Base-by-base conservation (phyloP, 225 moss, liverwort and hornwort genomes). In the Pseudisothecium myosuroides region DNA sequence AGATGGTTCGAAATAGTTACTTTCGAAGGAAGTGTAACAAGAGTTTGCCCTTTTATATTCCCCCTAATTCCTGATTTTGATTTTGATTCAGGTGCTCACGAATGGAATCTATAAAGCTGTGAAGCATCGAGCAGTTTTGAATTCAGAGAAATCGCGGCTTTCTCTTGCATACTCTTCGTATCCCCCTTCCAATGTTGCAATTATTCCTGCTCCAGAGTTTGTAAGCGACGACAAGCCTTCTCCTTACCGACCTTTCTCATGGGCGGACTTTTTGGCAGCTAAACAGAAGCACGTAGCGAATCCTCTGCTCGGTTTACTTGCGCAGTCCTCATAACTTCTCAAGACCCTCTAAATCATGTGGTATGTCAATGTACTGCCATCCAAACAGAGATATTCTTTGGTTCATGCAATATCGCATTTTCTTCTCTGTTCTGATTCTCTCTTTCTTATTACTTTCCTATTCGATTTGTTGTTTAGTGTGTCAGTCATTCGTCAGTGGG, bases 231-330 rank as follows among this genome's bases (percentile, higher is more conserved):
- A 78, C 62, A 83, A 87, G 87, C 79, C 83, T 61, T 90, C 83
- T 90, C 83, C 41, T 67, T 87, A 90, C 87, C 78, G 68, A 36
- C 83, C 90, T 69, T 90, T 87, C 71, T 87, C 87, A 39, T 90
- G 84, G 87, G 84, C 63, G 8, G 90, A 79, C 32, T 90, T 87
- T 55, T 55, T 63, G 83, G 87, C 79, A 79, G 90, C 90, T 12
- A 87, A 90, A 71, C 84, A 90, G 90, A 83, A 77, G 43, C 62
- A 87, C 55, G 45, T 83, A 36, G 18, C 54, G 5, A 79, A 87
- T 87, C 90, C 83, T 29, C 79, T 87, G 45, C 87, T 90, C 55
- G 87, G 90, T 50, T 90, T 90, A 45, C 87, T 90, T 78, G 79
- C 79, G 28, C 43, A 90, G 61, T 50, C 86, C 77, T 22, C 62